Evolutionary conservation across 306 rosid genomes (phyloP).

Genomic region (Sicyos baderoa): DNA sequence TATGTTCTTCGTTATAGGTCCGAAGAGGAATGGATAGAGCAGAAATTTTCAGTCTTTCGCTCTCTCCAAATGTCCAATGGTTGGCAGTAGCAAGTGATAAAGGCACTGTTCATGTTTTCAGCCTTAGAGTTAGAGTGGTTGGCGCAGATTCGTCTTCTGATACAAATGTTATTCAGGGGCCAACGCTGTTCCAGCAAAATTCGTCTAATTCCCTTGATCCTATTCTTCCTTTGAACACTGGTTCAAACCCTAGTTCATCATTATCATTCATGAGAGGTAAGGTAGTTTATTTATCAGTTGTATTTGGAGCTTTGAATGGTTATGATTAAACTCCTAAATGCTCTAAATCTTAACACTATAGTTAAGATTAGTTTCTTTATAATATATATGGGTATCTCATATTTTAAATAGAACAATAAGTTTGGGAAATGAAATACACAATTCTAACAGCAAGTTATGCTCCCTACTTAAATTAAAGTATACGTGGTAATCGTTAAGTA

Average conservation of each 20-base stretch:
- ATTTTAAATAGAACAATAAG: background rate
- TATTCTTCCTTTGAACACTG: conserved; percentile 57
- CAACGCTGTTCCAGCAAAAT: conserved; percentile 50
- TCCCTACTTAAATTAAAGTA: background rate
- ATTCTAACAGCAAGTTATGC: background rate
- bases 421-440: background rate
- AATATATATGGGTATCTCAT: background rate
- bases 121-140: conserved; percentile 72
- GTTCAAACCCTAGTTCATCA: conserved; percentile 78
- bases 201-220: conserved; percentile 72
- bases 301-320: background rate
- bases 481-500: too few relatives aligned
- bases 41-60: conserved; percentile 70
- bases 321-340: background rate
- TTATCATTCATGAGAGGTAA: conserved; percentile 91
- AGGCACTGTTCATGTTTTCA: conserved; percentile 84
- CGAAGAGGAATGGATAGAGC: conserved; percentile 94
- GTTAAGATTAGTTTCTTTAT: background rate
- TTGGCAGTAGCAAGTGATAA: conserved; percentile 89
- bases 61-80: conserved; percentile 88
- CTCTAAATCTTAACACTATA: background rate
- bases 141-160: conserved; percentile 48
- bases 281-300: conserved; percentile 10
- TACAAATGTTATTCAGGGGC: conserved; percentile 40
- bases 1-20: conserved; percentile 38